These are phyloP conservation scores for Colletotrichum incanum DNA, from an alignment of 2,329 filamentous ascomycete genomes.

Conservation along the genomic window DNA sequence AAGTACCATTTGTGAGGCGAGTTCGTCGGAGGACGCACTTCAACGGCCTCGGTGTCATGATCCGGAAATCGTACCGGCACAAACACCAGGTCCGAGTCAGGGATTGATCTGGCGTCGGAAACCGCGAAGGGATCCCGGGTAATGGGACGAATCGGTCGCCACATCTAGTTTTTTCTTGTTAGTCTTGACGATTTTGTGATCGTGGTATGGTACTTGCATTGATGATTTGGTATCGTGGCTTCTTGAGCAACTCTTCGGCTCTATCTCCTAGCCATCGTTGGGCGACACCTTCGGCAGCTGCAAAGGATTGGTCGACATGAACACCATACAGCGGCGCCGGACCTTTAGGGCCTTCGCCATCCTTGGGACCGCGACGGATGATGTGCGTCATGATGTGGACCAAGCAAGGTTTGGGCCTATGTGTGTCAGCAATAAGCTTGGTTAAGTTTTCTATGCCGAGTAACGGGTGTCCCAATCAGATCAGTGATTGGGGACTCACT, in stretches of 20 bases:
- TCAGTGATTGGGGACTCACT: not conserved
- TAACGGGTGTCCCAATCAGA: not conserved
- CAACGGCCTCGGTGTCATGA: slow-evolving; percentile 60
- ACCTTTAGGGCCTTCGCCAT: slow-evolving; percentile 25
- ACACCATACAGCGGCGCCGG: slow-evolving; percentile 48
- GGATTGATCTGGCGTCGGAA: slow-evolving; percentile 65
- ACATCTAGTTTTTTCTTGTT: slow-evolving; percentile 55
- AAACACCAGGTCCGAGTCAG: slow-evolving; percentile 66
- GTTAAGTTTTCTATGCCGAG: too few relatives aligned
- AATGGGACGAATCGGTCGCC: slow-evolving; percentile 55
- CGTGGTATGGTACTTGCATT: slow-evolving; percentile 68
- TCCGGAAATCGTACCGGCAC: slow-evolving; percentile 43
- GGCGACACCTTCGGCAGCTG: slow-evolving; percentile 51
- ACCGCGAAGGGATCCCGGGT: slow-evolving; percentile 66
- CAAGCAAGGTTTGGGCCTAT: slow-evolving; percentile 33
- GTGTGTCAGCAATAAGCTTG: not conserved
- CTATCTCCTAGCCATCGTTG: slow-evolving; percentile 32
- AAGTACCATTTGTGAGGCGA: slow-evolving; percentile 67
- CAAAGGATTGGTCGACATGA: slow-evolving; percentile 72
- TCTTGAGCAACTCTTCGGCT: slow-evolving; percentile 52
- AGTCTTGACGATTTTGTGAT: slow-evolving; percentile 66
- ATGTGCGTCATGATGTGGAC: slow-evolving; percentile 40
- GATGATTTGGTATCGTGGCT: slow-evolving; percentile 66
- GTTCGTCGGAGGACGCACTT: slow-evolving; percentile 62
- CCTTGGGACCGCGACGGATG: slow-evolving; percentile 37